phyloP scores from a whole-genome alignment of 2,329 filamentous ascomycete species.

The Diaporthe humulicola region DNA sequence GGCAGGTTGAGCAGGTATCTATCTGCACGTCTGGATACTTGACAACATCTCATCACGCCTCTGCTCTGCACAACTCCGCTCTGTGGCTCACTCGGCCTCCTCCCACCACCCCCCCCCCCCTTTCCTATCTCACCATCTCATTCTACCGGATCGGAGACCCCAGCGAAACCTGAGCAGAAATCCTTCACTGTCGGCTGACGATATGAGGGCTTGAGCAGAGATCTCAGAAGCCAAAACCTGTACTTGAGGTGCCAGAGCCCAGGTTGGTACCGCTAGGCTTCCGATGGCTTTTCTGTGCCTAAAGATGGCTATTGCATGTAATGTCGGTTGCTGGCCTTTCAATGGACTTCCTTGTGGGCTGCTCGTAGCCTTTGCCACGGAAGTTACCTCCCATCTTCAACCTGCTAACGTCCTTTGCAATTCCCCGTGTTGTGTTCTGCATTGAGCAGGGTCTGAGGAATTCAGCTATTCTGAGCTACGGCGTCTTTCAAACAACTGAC shows the following conservation, averaged over 20 bases:
- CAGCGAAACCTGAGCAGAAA: neutral
- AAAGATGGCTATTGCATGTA: no score
- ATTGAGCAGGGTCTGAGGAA: neutral
- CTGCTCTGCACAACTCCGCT: neutral
- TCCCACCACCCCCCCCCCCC: neutral
- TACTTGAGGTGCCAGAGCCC: neutral
- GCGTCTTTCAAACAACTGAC: slow-evolving; percentile 56
- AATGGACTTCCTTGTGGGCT: neutral
- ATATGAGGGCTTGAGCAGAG: neutral
- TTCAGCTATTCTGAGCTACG: slow-evolving; percentile 39
- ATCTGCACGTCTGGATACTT: neutral
- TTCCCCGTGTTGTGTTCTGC: neutral
- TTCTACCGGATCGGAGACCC: neutral
- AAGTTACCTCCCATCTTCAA: neutral
- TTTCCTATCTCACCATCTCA: neutral
- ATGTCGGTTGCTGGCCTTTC: neutral
- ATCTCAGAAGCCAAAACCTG: neutral
- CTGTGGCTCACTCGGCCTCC: neutral
- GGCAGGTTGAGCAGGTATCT: neutral
- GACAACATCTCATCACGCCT: neutral
- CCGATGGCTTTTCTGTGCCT: neutral
- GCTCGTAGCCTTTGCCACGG: neutral
- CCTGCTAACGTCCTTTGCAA: neutral
- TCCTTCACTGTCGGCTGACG: neutral
- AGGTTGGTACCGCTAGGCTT: neutral